These are phyloP conservation scores for Aspergillus quadricinctus DNA, from an alignment of 2,329 filamentous ascomycete species.

Conservation along the genomic window DNA sequence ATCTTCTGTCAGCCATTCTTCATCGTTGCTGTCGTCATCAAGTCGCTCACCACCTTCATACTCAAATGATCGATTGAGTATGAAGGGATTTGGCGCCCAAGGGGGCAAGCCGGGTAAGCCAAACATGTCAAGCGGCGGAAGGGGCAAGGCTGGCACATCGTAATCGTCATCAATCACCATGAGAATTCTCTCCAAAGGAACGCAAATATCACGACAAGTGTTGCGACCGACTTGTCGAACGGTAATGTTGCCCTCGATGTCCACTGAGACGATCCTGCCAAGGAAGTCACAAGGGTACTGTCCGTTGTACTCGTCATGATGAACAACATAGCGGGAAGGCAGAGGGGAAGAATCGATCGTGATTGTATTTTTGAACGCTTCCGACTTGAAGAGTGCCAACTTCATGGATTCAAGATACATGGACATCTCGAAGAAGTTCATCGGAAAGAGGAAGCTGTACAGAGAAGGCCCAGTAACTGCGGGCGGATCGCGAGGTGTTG, in stretches of 20 bases:
- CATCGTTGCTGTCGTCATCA: constrained; percentile 41
- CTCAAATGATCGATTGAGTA: constrained; percentile 21
- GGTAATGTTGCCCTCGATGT: constrained; percentile 49
- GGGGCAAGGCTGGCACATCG: constrained; percentile 2
- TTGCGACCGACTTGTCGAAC: constrained; percentile 51
- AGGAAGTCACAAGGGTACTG: constrained; percentile 44
- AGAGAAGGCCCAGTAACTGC: constrained; percentile 7
- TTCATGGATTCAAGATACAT: constrained; percentile 17
- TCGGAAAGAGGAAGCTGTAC: constrained; percentile 12
- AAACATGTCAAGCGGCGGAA: neutral
- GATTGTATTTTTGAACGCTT: constrained; percentile 19
- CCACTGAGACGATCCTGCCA: constrained; percentile 53
- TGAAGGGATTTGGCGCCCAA: neutral
- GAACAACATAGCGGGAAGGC: constrained; percentile 15
- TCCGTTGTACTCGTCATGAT: constrained; percentile 9
- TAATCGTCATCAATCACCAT: constrained; percentile 38
- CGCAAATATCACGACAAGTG: constrained; percentile 47
- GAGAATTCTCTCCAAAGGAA: constrained; percentile 47
- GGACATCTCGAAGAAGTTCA: constrained; percentile 7
- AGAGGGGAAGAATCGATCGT: constrained; percentile 12
- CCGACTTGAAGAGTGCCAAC: constrained; percentile 8
- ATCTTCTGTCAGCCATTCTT: constrained; percentile 40
- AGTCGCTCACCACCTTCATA: constrained; percentile 34
- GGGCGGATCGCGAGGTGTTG: neutral
- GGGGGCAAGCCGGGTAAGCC: neutral